Evolutionary conservation across 495 filamentous ascomycete species (phyloP).

Genomic region (Amphirosellinia nigrospora): DNA sequence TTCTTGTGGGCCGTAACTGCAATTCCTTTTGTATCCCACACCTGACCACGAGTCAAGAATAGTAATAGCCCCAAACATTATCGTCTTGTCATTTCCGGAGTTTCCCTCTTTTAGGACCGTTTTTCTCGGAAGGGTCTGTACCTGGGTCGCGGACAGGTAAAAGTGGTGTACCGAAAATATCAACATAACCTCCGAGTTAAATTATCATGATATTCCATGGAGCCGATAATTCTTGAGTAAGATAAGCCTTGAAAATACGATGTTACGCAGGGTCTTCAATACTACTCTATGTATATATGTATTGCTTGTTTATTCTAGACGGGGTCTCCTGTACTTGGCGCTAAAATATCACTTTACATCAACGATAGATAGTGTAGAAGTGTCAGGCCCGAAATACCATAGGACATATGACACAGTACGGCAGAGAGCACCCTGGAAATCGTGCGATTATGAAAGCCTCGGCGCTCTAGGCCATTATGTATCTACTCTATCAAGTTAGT

Average conservation of each 20-base stretch:
- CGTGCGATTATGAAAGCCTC: no score
- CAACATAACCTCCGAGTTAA: no score
- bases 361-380: not conserved
- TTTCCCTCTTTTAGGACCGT: not conserved
- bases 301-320: not conserved
- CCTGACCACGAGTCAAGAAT: not conserved
- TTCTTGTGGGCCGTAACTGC: not conserved
- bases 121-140: not conserved
- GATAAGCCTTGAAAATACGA: not conserved
- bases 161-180: not conserved
- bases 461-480: no score
- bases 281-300: not conserved
- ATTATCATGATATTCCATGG: not conserved
- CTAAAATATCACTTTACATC: not conserved
- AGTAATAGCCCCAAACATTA: not conserved
- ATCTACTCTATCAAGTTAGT: no score
- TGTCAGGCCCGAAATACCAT: not conserved
- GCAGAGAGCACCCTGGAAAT: no score
- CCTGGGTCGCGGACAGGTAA: not conserved
- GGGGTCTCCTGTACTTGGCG: not conserved
- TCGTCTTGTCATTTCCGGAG: not conserved
- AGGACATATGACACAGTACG: not conserved
- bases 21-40: not conserved
- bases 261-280: not conserved
- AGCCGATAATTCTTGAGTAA: not conserved